Evolutionary conservation across 106 monocot genomes (phyloP).

Genomic region (Chionographis japonica): DNA sequence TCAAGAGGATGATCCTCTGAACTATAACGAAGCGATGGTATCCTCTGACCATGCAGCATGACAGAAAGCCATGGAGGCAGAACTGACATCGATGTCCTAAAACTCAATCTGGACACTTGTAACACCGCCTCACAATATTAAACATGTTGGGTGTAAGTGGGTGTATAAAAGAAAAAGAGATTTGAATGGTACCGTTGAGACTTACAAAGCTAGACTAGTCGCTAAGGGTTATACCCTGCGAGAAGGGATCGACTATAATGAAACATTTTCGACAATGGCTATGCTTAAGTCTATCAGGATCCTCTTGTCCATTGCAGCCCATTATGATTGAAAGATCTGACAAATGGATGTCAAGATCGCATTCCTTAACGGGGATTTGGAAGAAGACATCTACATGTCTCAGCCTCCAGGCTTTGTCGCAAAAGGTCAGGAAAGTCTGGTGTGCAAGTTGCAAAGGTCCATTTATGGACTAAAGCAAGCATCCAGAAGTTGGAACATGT

Average conservation of each 20-base stretch:
- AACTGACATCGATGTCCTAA: too few species aligned
- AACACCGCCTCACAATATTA: too few species aligned
- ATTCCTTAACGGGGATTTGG: not conserved
- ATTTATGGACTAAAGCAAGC: slow-evolving; percentile 3
- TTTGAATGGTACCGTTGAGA: too few species aligned
- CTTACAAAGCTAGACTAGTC: not conserved
- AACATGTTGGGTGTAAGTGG: too few species aligned
- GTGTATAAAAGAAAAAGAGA: too few species aligned
- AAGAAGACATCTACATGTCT: not conserved
- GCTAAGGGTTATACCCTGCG: too few species aligned
- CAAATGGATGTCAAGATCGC: not conserved
- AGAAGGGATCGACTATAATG: not conserved
- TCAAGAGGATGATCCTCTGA: too few species aligned
- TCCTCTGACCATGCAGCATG: too few species aligned
- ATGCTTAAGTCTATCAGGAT: not conserved
- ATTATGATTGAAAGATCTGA: too few species aligned
- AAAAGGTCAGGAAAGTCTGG: not conserved
- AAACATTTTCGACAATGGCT: not conserved
- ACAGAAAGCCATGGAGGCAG: too few species aligned
- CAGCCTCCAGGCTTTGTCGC: not conserved
- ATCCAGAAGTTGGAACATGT: not conserved
- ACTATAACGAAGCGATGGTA: too few species aligned
- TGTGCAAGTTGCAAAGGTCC: not conserved
- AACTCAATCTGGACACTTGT: too few species aligned
- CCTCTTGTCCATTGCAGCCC: not conserved